These are phyloP conservation scores for Saccharomycopsis hybrid DNA, from an alignment of 1,139 yeast genomes.

Conservation along the genomic window DNA sequence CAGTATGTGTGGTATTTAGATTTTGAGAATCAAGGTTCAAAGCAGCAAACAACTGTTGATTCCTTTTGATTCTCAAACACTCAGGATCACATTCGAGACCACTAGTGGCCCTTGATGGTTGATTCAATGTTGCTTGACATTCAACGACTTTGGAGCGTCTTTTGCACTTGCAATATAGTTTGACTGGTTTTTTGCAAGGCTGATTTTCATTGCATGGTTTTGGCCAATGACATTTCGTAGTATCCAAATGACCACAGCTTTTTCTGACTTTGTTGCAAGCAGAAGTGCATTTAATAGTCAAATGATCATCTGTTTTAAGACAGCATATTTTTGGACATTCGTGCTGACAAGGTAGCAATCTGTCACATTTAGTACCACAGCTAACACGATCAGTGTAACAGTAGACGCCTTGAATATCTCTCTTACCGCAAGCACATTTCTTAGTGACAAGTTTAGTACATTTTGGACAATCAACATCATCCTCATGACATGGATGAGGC, in stretches of 20 bases:
- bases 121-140: slow-evolving; percentile 46
- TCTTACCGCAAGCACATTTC: slow-evolving; percentile 66
- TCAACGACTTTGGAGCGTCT: slow-evolving; percentile 37
- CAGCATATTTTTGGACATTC: slow-evolving; percentile 59
- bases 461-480: slow-evolving; percentile 59
- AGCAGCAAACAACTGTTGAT: slow-evolving; percentile 57
- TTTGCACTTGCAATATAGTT: slow-evolving; percentile 62
- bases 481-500: slow-evolving; percentile 71
- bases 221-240: slow-evolving; percentile 57
- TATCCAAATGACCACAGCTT: slow-evolving; percentile 52
- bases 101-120: slow-evolving; percentile 25
- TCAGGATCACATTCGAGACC: slow-evolving; percentile 58
- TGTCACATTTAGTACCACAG: slow-evolving; percentile 65
- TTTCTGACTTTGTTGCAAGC: slow-evolving; percentile 44
- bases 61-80: slow-evolving; percentile 60
- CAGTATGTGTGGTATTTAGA: slow-evolving; percentile 20
- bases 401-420: slow-evolving; percentile 53
- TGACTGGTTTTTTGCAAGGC: slow-evolving; percentile 48
- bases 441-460: slow-evolving; percentile 66
- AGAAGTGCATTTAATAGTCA: slow-evolving; percentile 43
- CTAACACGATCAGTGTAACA: slow-evolving; percentile 67
- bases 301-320: slow-evolving; percentile 32
- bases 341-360: slow-evolving; percentile 61
- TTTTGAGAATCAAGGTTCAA: slow-evolving; percentile 33
- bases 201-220: slow-evolving; percentile 40